phyloP scores from a whole-genome alignment of 2,329 filamentous ascomycete species.

The Biscogniauxia marginata region DNA sequence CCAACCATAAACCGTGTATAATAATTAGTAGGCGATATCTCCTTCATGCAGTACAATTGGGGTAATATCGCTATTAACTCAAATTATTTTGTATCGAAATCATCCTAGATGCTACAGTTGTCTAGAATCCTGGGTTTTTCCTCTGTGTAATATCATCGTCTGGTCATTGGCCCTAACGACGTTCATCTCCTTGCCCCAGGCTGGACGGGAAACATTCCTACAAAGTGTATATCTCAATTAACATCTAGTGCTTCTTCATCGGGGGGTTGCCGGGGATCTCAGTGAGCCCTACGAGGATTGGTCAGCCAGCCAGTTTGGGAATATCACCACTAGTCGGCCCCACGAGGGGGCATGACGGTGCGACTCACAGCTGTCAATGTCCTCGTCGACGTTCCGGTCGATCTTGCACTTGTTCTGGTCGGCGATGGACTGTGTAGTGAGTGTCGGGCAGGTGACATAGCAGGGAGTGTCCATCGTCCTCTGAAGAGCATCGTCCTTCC shows the following conservation, averaged over 20 bases:
- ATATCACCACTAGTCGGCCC: constrained; percentile 4
- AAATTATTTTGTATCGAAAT: too few relatives aligned
- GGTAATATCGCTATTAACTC: too few relatives aligned
- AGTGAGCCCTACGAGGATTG: constrained; percentile 17
- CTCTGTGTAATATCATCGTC: too few relatives aligned
- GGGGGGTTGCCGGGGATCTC: constrained; percentile 21
- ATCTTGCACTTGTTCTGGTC: constrained; percentile 35
- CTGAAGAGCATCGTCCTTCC: constrained; percentile 38
- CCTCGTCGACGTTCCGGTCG: constrained; percentile 28
- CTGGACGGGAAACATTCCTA: too few relatives aligned
- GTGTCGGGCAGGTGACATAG: constrained; percentile 33
- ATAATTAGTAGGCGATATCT: too few relatives aligned
- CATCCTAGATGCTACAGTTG: too few relatives aligned
- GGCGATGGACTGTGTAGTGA: constrained; percentile 32
- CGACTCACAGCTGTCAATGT: constrained; percentile 35
- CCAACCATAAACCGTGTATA: too few relatives aligned
- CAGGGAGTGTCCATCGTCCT: constrained; percentile 33
- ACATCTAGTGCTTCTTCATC: constrained; percentile 16
- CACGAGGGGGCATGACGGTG: neutral
- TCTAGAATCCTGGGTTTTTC: too few relatives aligned
- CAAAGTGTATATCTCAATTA: neutral
- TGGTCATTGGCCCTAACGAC: too few relatives aligned
- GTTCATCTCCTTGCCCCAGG: too few relatives aligned
- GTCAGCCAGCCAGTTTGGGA: neutral
- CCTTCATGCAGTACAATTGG: too few relatives aligned